phyloP scores from a whole-genome alignment of 108 stramenopile genomes.

The Nannochloropsis salina region DNA sequence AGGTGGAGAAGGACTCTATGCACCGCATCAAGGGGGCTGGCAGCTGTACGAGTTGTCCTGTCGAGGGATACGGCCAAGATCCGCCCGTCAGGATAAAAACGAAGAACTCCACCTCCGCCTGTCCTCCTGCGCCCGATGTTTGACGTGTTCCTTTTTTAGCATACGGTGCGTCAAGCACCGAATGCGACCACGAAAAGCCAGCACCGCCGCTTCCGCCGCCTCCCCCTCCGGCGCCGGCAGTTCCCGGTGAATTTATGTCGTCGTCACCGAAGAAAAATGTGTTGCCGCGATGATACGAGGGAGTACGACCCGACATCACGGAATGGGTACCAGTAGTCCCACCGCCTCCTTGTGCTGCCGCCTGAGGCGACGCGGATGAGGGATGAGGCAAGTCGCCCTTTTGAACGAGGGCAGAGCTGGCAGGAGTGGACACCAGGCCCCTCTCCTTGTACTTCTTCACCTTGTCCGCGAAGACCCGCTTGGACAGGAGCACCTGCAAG shows the following conservation, averaged over 20 bases:
- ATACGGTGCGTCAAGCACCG: neutral
- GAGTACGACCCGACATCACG: neutral
- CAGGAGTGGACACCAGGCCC: neutral
- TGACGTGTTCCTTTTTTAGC: neutral
- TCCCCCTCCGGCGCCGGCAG: constrained; percentile 23
- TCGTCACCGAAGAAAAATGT: neutral
- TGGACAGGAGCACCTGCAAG: constrained; percentile 17
- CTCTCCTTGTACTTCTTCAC: neutral
- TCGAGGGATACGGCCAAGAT: constrained; percentile 39
- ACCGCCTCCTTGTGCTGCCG: too few relatives aligned
- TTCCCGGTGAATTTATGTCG: neutral
- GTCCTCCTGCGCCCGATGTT: neutral
- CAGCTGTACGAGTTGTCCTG: constrained; percentile 26
- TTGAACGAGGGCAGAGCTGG: neutral
- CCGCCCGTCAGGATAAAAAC: constrained; percentile 44
- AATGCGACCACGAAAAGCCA: constrained; percentile 1
- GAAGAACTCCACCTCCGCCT: constrained; percentile 34
- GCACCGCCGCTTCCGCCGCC: constrained; percentile 25
- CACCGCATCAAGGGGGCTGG: constrained; percentile 34
- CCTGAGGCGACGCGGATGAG: too few relatives aligned
- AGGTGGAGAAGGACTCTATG: constrained; percentile 7
- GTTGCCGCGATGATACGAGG: neutral
- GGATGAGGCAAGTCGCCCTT: too few relatives aligned
- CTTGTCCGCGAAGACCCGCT: constrained; percentile 17
- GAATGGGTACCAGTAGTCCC: too few relatives aligned